These are phyloP conservation scores for Punctularia strigosozonata DNA, from an alignment of 768 basidiomycete species.

Conservation along the genomic window DNA sequence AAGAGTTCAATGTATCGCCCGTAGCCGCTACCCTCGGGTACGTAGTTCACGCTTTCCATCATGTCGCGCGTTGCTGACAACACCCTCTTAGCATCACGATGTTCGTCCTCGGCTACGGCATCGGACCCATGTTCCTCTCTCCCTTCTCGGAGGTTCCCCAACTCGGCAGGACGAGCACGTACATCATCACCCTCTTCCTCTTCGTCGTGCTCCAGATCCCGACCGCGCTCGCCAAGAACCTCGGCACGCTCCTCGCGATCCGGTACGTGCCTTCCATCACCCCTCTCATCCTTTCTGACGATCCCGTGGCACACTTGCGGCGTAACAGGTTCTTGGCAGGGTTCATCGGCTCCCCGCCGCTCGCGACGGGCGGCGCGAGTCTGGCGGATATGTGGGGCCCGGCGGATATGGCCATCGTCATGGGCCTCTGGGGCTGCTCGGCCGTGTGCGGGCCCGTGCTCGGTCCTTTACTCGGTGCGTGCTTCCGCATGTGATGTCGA, in stretches of 20 bases:
- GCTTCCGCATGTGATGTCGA: too few relatives aligned
- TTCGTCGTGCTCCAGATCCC: slow-evolving; percentile 23
- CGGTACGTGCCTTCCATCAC: too few relatives aligned
- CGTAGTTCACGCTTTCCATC: slow-evolving; percentile 16
- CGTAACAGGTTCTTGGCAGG: slow-evolving; percentile 25
- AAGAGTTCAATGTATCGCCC: slow-evolving; percentile 17
- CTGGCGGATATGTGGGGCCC: slow-evolving; percentile 14
- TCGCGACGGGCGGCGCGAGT: slow-evolving; percentile 22
- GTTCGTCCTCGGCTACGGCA: slow-evolving; percentile 9
- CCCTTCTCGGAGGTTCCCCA: slow-evolving; percentile 22
- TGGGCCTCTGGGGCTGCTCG: slow-evolving; percentile 16
- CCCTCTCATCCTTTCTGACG: too few relatives aligned
- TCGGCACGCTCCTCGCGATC: slow-evolving; percentile 19
- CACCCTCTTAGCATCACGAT: too few relatives aligned
- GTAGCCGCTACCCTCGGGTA: slow-evolving; percentile 20
- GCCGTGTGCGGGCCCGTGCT: slow-evolving; percentile 17
- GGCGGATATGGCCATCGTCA: slow-evolving; percentile 13
- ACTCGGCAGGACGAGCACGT: slow-evolving; percentile 20
- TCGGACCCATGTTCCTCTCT: slow-evolving; percentile 18
- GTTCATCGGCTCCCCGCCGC: slow-evolving; percentile 20
- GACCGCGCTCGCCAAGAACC: slow-evolving; percentile 18
- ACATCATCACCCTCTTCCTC: slow-evolving; percentile 18
- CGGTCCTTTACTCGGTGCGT: slow-evolving; percentile 20
- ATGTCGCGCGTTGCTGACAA: too few relatives aligned
- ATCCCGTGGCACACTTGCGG: too few relatives aligned